Evolutionary conservation across 441 rosid genomes (phyloP).

Genomic region (Populus trichocarpa): DNA sequence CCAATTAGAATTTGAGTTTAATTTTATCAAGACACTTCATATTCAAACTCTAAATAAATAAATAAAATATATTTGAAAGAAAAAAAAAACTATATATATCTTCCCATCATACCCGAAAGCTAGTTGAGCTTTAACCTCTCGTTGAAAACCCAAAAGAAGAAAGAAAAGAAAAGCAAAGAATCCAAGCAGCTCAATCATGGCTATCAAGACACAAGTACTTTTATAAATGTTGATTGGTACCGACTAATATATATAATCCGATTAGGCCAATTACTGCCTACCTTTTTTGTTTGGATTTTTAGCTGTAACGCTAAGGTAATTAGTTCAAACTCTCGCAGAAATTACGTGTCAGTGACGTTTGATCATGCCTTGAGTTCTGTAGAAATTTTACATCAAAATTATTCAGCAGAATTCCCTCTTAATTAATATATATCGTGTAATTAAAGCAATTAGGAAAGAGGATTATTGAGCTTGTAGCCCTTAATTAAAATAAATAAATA

Average conservation of each 20-base stretch:
- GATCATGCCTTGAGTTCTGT: background rate
- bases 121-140: background rate
- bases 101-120: background rate
- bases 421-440: too few species aligned
- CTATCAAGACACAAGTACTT: background rate
- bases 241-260: background rate
- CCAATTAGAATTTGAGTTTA: too few species aligned
- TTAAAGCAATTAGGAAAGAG: too few species aligned
- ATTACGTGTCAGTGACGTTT: background rate
- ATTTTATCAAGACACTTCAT: too few species aligned
- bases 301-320: background rate
- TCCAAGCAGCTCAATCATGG: too few species aligned
- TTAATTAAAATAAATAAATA: too few species aligned
- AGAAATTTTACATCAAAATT: background rate
- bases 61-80: too few species aligned
- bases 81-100: too few species aligned
- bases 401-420: background rate
- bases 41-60: too few species aligned
- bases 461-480: too few species aligned
- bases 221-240: background rate
- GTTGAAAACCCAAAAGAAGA: background rate
- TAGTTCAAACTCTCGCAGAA: background rate
- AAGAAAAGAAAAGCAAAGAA: too few species aligned
- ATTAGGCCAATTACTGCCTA: background rate
- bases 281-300: background rate